Percentiles rank a stretch among this genome's conserved stretches.
Evolutionary conservation across 805 yeast genomes (phyloP).

Genomic region (Wickerhamiella bombiphila): DNA sequence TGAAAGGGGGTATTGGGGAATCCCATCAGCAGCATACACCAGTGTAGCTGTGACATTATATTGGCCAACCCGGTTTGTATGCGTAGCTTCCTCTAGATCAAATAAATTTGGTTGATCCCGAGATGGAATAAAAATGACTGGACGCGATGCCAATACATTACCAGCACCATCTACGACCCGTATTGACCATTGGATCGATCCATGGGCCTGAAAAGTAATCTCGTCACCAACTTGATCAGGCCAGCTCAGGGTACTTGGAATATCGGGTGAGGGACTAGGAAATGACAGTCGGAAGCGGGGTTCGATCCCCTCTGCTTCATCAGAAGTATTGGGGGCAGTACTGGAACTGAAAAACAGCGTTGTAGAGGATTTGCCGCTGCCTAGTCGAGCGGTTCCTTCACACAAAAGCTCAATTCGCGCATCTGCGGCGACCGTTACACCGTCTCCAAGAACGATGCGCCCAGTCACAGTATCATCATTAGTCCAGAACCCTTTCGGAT

Average conservation of each 20-base stretch:
- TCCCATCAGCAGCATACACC: background rate
- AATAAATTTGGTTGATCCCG: background rate
- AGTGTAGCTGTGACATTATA: background rate
- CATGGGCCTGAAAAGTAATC: background rate
- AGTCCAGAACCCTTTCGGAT: too few relatives aligned
- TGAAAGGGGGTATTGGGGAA: slow-evolving; percentile 1
- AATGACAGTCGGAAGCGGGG: too few relatives aligned
- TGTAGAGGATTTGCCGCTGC: too few relatives aligned
- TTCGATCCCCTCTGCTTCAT: too few relatives aligned
- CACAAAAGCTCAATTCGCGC: too few relatives aligned
- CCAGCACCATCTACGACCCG: background rate
- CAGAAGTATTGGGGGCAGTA: too few relatives aligned
- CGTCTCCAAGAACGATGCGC: too few relatives aligned
- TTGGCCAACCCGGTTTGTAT: background rate
- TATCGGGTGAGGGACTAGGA: too few relatives aligned
- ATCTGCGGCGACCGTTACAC: too few relatives aligned
- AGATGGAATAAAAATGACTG: background rate
- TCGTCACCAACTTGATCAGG: background rate
- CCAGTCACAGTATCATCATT: too few relatives aligned
- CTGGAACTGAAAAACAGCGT: too few relatives aligned
- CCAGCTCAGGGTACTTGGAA: background rate
- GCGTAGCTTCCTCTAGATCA: background rate
- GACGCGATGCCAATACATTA: background rate
- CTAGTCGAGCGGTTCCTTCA: too few relatives aligned
- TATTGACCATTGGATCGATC: background rate